A percentile compares a stretch with the other conserved stretches of the same genome.
phyloP scores from a whole-genome alignment of 2,329 filamentous ascomycete species.

The Phaeophleospora eucalypticola region DNA sequence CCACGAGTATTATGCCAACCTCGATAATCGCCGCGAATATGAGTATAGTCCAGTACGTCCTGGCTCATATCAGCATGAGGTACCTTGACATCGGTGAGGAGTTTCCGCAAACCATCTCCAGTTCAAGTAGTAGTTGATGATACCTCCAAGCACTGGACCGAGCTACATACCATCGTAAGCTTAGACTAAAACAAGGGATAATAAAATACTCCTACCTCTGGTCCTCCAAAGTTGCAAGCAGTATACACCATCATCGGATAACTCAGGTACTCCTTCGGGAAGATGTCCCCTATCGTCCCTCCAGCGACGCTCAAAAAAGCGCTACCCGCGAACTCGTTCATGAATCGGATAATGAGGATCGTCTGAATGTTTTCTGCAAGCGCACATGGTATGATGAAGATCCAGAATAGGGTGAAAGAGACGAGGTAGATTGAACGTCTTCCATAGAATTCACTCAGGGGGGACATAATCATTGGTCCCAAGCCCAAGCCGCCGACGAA shows the following conservation, averaged over 20 bases:
- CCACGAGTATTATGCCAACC: too few species aligned
- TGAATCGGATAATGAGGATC: slow-evolving; percentile 70
- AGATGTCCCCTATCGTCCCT: slow-evolving; percentile 75
- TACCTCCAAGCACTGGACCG: slow-evolving; percentile 64
- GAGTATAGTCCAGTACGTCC: slow-evolving; percentile 75
- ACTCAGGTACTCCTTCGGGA: slow-evolving; percentile 63
- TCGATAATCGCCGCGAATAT: too few species aligned
- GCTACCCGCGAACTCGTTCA: slow-evolving; percentile 66
- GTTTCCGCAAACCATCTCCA: slow-evolving; percentile 61
- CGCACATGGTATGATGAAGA: slow-evolving; percentile 60
- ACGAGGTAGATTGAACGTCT: slow-evolving; percentile 63
- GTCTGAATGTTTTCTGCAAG: slow-evolving; percentile 60
- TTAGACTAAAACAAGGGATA: too few species aligned
- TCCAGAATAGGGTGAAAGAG: slow-evolving; percentile 61
- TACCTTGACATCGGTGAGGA: too few species aligned
- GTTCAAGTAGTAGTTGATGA: slow-evolving; percentile 70
- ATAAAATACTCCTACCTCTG: too few species aligned
- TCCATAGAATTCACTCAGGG: slow-evolving; percentile 65
- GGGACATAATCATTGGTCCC: slow-evolving; percentile 53
- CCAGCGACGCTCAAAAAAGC: slow-evolving; percentile 66
- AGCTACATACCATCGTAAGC: too few species aligned
- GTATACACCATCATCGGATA: slow-evolving; percentile 66
- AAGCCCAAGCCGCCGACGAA: slow-evolving; percentile 63
- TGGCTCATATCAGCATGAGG: not conserved
- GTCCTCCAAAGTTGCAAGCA: slow-evolving; percentile 43